Evolutionary conservation across 495 filamentous ascomycete species (phyloP), one percentile per base, ranked within the genome.

Genomic region (Daldinia concentrica): DNA sequence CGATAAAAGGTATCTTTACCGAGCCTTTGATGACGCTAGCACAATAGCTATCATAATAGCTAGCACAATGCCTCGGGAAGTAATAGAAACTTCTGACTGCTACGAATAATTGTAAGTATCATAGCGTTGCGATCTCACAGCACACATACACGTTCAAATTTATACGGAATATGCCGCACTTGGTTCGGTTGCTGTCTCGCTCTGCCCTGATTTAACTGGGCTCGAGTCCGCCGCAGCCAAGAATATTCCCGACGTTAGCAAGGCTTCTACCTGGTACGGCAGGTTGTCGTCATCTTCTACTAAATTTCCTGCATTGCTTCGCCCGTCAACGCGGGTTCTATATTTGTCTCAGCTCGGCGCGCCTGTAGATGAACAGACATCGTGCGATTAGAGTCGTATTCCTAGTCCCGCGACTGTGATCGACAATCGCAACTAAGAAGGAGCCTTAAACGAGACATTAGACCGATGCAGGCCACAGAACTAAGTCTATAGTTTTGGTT

Each of bases 401-500:
- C 63, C 62, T 62, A 15, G 8, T 64, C 24, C 71, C 62, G 58
- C 67, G 62, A 8, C 55, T 29, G 6, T 32, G 61, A 60, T 59
- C 57, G 26, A 54, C 54, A 58, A 24, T 45, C 54, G 15, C 66
- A 45, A 34, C 50, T 62, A 17, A 59, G 50, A 64, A 41, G n/a
- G 54, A 34, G 24, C 54, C 52, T 71, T 30, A 24, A 73, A 62
- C 8, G 41, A 66, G 65, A 36, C 51, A 65, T 26, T 62, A 9
- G 37, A 32, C 67, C 66, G 71, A 67, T 71, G 66, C 43, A 61
- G n/a, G 19, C 52, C 62, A 30, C 41, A 12, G 27, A 45, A 26
- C 19, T 83, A 85, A 73, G 82, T 82, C 62, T 54, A 39, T 19
- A 19, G 36, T 26, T 9, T 60, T 30, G 27, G 22, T 22, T 22